phyloP scores from a whole-genome alignment of 2,329 filamentous ascomycete species.

The Cercospora beticola region DNA sequence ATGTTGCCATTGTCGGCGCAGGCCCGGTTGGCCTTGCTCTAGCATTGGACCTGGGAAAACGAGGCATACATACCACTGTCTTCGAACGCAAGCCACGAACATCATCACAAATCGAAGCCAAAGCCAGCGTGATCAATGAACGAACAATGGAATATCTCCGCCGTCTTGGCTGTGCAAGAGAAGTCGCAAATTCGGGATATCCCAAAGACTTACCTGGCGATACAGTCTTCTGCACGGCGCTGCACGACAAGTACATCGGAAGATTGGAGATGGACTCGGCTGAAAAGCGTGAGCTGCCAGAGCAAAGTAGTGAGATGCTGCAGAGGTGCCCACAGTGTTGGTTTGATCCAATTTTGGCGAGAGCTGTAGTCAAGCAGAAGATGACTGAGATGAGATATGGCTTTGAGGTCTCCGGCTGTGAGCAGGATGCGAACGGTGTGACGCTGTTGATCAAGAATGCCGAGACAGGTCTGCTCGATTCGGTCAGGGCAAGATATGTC shows the following conservation, averaged over 20 bases:
- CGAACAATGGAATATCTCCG: conserved; percentile 11
- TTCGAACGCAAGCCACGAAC: conserved; percentile 9
- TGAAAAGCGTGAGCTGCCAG: neutral
- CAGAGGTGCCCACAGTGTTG: conserved; percentile 12
- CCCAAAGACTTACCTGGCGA: conserved; percentile 5
- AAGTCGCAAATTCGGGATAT: conserved; percentile 1
- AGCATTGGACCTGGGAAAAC: conserved; percentile 5
- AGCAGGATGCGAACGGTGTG: conserved; percentile 1
- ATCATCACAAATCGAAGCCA: conserved; percentile 1
- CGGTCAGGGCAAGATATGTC: conserved; percentile 1
- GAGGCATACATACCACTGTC: conserved; percentile 2
- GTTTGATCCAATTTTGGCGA: conserved; percentile 7
- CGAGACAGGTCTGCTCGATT: neutral
- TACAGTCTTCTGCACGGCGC: conserved; percentile 8
- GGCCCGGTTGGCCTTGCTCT: conserved; percentile 9
- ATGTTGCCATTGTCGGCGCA: conserved; percentile 8
- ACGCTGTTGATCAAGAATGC: neutral
- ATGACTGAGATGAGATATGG: conserved; percentile 9
- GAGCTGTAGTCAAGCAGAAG: conserved; percentile 1
- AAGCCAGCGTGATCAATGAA: conserved; percentile 11
- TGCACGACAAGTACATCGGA: conserved; percentile 3
- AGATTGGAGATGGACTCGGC: conserved; percentile 5
- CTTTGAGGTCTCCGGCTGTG: neutral
- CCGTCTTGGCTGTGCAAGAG: neutral
- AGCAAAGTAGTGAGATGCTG: conserved; percentile 7